Base-by-base conservation (phyloP, 768 basidiomycete genomes). In the Macrolepiota dolichaula region DNA sequence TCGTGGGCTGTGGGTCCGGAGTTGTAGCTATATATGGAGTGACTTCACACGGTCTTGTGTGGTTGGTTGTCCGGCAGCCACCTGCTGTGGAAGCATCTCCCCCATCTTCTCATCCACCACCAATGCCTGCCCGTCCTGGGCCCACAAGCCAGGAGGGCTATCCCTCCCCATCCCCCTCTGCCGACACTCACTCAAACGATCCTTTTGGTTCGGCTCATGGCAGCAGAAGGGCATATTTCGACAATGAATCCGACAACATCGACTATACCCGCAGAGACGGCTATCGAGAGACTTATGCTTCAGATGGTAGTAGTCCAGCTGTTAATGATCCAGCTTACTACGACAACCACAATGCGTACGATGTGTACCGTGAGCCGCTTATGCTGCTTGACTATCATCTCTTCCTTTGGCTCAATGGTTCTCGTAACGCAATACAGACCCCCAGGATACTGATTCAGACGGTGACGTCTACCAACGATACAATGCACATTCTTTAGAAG, bases 361-460 rank as follows among this genome's bases (percentile, higher is more conserved):
- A 88, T 63, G 36, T 60, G 51, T 90, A 89, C 73, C 81, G 88
- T 85, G 61, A 64, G 81, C 67, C 22, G 44, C 54, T 35, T 29
- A 40, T 51, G 32, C 47, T 65, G 52, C 40, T 42, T 10, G 54
- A 27, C 35, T 47, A 51, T 15, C 57, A 51, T 62, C 51, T 67
- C 53, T 51, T 63, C 50, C 58, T 60, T 67, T 3, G 29, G 59
- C 65, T 67, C 60, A 66, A 70, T 61, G 60, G 67, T 65, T 63
- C 54, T 62, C 67, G 56, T 54, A 27, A 53, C 36, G 51, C 38
- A 51, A 52, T 49, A 37, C 68, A 92, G 91, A 86, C 52, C 84
- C 85, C 63, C 88, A 83, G 72, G 92, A 94, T 74, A 92, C 89
- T 35, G 92, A 94, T 73, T 93, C 91, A 17, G 92, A 94, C 65